phyloP scores from a whole-genome alignment of 441 rosid genomes.

The Sinapis alba region DNA sequence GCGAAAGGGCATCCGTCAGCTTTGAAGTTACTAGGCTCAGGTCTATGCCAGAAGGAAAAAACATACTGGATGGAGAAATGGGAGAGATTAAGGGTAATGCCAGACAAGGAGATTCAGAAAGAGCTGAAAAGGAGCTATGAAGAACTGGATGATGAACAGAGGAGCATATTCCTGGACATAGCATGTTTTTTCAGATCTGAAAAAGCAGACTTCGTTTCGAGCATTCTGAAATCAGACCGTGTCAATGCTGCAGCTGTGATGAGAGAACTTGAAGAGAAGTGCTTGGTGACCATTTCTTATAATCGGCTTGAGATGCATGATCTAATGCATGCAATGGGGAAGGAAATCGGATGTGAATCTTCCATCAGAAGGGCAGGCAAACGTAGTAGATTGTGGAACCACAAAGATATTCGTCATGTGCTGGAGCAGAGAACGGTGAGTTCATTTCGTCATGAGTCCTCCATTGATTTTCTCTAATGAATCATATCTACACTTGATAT shows the following conservation, averaged over 20 bases:
- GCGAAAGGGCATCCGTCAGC: slow-evolving; percentile 36
- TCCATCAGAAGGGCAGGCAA: slow-evolving; percentile 8
- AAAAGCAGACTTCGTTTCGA: neutral
- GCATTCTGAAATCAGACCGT: slow-evolving; percentile 23
- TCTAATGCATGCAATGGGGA: slow-evolving; percentile 20
- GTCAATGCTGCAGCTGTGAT: slow-evolving; percentile 12
- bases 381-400: slow-evolving; percentile 27
- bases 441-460: neutral
- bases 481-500: neutral
- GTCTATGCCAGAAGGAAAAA: neutral
- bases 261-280: slow-evolving; percentile 29
- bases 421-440: slow-evolving; percentile 7
- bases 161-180: slow-evolving; percentile 40
- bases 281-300: slow-evolving; percentile 26
- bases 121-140: slow-evolving; percentile 25
- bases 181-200: slow-evolving; percentile 37
- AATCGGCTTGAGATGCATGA: slow-evolving; percentile 34
- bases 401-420: slow-evolving; percentile 18
- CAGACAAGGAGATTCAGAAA: slow-evolving; percentile 16
- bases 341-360: slow-evolving; percentile 19
- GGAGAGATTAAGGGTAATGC: neutral
- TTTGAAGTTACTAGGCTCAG: slow-evolving; percentile 10
- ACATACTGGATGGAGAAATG: slow-evolving; percentile 27
- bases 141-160: slow-evolving; percentile 11
- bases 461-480: neutral